Evolutionary conservation across 305 asterid genomes (phyloP).

Genomic region (Solanum hybrid): DNA sequence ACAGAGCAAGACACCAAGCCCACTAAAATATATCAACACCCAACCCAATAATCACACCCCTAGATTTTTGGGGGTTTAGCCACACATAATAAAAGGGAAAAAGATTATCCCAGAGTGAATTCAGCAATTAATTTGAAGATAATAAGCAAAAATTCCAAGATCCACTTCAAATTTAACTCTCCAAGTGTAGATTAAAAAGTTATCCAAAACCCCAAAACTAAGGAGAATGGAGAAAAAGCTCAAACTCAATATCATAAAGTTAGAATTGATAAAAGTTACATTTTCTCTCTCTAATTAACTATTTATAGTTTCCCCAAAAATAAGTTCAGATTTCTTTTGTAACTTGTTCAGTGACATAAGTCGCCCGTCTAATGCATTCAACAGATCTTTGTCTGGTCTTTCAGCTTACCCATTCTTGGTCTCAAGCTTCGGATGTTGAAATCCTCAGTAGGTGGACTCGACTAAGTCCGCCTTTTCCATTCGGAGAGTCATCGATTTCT

Average conservation of each 20-base stretch:
- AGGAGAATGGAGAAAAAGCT: not conserved
- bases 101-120: not conserved
- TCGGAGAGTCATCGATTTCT: not conserved
- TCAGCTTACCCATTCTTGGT: not conserved
- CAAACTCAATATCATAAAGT: too few species aligned
- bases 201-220: not conserved
- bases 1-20: not conserved
- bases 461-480: not conserved
- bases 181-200: not conserved
- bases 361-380: not conserved
- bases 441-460: not conserved
- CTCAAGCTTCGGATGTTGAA: not conserved
- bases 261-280: too few species aligned
- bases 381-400: not conserved
- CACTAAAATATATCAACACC: too few species aligned
- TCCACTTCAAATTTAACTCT: not conserved
- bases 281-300: too few species aligned
- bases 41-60: not conserved
- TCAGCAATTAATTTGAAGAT: not conserved
- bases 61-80: not conserved
- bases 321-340: too few species aligned
- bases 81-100: not conserved
- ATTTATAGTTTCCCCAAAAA: too few species aligned
- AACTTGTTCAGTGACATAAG: not conserved
- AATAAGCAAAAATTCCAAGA: too few species aligned